Base-by-base conservation (phyloP, 495 filamentous ascomycete species). In the Extremus antarcticus region DNA sequence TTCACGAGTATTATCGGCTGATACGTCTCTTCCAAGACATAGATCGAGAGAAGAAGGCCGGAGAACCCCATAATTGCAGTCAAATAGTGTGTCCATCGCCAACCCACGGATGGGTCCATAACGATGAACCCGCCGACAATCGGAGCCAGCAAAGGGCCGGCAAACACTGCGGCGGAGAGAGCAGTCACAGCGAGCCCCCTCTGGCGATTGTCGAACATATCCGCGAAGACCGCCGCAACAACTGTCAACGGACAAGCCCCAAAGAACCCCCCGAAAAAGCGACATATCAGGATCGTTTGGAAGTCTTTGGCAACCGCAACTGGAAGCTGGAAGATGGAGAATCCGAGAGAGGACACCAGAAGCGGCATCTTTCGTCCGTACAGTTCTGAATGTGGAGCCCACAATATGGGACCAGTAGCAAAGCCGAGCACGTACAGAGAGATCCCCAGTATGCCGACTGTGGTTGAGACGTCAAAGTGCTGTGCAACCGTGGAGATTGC, bases 11-110 rank as follows among this genome's bases (percentile, higher is more conserved):
- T 70, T 3, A 74, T 68, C 8, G 79, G 73, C 0, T 65, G 64
- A 51, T 78, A 81, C 1, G 84, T 85, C 65, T 87, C 84, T 0
- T 75, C 76, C 8, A 79, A 67, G 38, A 76, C 63, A 24, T 81
- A 59, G 15, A 68, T 41, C 8, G 60, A 63, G 22, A 64, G 51
- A 0, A 72, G 51, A 41, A 77, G 76, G 53, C 77, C 75, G 24
- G 72, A 63, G 11, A 67, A 62, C 0, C 67, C 69, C 23, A 78
- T 66, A 53, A 86, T 82, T 16, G 78, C 56, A 2, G 76, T 79
- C 38, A 84, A 71, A 75, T 76, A 87, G 11, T 70, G 74, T 0
- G 78, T 80, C 64, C 64, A 66, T 23, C 64, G 59, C 64, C 64
- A 66, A 21, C 64, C 63, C 13, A 66, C 59, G 22, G 57, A 56